Evolutionary conservation across 257 asterid genomes (phyloP).

Genomic region (Penstemon newberryi): DNA sequence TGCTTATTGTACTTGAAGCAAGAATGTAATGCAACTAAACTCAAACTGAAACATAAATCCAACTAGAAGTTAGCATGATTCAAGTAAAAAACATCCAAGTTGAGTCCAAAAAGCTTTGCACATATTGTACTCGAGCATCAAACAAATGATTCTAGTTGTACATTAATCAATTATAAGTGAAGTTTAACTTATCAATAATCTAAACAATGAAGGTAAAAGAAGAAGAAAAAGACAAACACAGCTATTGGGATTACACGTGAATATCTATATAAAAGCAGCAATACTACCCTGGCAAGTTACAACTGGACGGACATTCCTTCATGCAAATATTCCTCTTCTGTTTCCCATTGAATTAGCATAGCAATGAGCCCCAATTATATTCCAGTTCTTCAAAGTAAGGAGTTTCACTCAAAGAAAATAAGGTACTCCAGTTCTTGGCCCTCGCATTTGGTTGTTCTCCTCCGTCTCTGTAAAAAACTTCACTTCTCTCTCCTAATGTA

Average conservation of each 20-base stretch:
- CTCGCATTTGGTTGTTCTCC: conserved; percentile 98
- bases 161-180: conserved; percentile 2
- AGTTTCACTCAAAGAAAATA: conserved; percentile 61
- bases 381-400: not conserved
- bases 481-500: conserved; percentile 83
- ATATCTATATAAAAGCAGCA: conserved; percentile 20
- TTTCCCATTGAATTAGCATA: conserved; percentile 12
- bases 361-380: conserved; percentile 4
- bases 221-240: not conserved
- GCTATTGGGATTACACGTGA: conserved; percentile 22
- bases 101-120: conserved; percentile 2
- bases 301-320: conserved; percentile 3
- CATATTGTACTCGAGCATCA: not conserved
- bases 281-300: conserved; percentile 22
- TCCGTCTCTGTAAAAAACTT: conserved; percentile 97
- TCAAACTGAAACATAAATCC: too few species aligned
- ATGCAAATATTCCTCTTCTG: conserved; percentile 17
- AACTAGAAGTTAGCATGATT: too few species aligned
- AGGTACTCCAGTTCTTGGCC: conserved; percentile 96
- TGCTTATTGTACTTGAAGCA: too few species aligned
- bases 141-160: not conserved
- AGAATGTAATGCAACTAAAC: too few species aligned
- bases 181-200: conserved; percentile 4
- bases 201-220: not conserved
- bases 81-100: not conserved